Evolutionary conservation across 208 protist species (phyloP), one percentile per base, ranked within the genome.

Genomic region (Naegleria lovaniensis): DNA sequence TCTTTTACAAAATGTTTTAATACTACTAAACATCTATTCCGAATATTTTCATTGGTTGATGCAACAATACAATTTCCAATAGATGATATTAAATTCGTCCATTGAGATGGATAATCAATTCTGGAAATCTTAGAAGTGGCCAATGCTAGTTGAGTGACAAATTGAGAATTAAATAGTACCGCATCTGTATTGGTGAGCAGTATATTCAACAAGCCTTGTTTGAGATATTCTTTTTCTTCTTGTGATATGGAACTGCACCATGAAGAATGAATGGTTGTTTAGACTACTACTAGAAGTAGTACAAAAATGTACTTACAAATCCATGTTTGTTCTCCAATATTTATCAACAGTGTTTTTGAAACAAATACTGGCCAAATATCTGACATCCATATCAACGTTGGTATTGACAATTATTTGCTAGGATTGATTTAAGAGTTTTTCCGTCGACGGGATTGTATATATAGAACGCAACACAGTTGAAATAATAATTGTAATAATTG

Each of bases 71-170:
- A 67, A 36, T 48, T 16, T 22, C 6, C 16, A 5, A 88, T 51
- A 38, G 6, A 58, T 33, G 51, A 6, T 22, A 58, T 58, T 39
- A 88, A 88, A 39, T 88, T 43, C 25, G 5, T 36, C 39, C 41
- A 88, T 59, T n/a, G 4, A 39, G 33, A 19, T 51, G 85, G 85
- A 58, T 40, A 88, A 58, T 88, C 85, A 88, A 88, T 43, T 58
- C 41, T 88, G 15, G 41, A 7, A 88, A 88, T 88, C 33, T 58
- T 88, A 25, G 85, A 6, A 58, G 55, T 88, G 5, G 43, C 5
- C 33, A 88, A 39, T 16, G 85, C 39, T 0, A 88, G 38, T 88
- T 88, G 85, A 38, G 25, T 58, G 5, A 88, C 15, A n/a, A 87
- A 40, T 41, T 25, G 83, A 13, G 5, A 29, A 29, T 87, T 38